A percentile compares a stretch with the other conserved stretches of the same genome.
Evolutionary conservation across 768 basidiomycete genomes (phyloP).

Genomic region (Pholiota conissans): DNA sequence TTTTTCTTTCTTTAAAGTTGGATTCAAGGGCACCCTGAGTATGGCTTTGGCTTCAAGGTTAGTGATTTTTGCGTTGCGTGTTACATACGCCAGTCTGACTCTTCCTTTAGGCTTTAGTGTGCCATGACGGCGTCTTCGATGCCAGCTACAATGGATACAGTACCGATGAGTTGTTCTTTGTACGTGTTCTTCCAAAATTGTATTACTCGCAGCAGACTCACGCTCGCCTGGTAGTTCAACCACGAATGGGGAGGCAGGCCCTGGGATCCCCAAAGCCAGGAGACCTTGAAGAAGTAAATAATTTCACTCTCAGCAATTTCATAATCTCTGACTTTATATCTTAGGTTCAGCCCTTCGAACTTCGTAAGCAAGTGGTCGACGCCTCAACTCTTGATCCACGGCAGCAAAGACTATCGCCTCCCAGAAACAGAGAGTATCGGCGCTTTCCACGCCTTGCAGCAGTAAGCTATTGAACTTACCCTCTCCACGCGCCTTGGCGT

Average conservation of each 20-base stretch:
- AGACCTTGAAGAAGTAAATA: slow-evolving; percentile 55
- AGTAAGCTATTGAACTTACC: too few species aligned
- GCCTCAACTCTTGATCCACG: slow-evolving; percentile 82
- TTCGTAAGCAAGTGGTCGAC: slow-evolving; percentile 85
- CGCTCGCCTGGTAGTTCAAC: slow-evolving; percentile 62
- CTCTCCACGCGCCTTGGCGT: background rate
- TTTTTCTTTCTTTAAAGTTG: slow-evolving; percentile 50
- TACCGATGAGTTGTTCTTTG: slow-evolving; percentile 92
- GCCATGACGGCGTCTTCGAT: slow-evolving; percentile 93
- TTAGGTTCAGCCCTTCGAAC: slow-evolving; percentile 76
- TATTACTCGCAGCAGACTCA: background rate
- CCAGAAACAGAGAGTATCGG: slow-evolving; percentile 84
- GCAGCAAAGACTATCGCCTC: slow-evolving; percentile 86
- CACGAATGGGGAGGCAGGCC: slow-evolving; percentile 86
- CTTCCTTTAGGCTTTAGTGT: slow-evolving; percentile 58
- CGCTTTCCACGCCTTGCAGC: slow-evolving; percentile 83
- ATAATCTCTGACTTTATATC: background rate
- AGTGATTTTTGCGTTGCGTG: background rate
- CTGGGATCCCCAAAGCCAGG: slow-evolving; percentile 63
- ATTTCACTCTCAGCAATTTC: background rate
- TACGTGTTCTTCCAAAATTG: slow-evolving; percentile 35
- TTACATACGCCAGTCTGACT: slow-evolving; percentile 17
- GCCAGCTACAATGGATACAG: slow-evolving; percentile 78
- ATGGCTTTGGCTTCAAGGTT: slow-evolving; percentile 81
- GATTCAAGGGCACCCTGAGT: slow-evolving; percentile 94